A percentile compares a stretch with the other conserved stretches of the same genome.
Evolutionary conservation across 495 filamentous ascomycete genomes (phyloP).

Genomic region (Hypoxylon fuscum): DNA sequence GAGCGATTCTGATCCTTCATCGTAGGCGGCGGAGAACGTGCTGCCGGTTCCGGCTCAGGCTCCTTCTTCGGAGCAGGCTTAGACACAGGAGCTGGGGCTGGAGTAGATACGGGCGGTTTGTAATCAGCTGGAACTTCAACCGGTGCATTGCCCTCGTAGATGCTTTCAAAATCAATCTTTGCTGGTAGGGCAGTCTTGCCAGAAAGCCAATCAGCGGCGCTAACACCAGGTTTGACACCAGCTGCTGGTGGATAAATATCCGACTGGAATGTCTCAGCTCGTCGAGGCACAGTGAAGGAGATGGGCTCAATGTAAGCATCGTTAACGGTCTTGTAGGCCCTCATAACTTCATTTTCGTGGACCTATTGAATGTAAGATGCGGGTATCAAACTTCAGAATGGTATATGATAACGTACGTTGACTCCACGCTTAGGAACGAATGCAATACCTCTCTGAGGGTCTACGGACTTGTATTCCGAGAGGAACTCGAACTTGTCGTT

Average conservation of each 20-base stretch:
- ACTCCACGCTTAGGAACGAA: constrained; percentile 96
- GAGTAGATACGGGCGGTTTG: constrained; percentile 64
- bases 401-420: constrained; percentile 64
- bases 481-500: constrained; percentile 98
- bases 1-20: constrained; percentile 86
- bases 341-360: constrained; percentile 95
- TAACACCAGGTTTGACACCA: constrained; percentile 81
- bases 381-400: background rate
- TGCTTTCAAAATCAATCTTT: constrained; percentile 90
- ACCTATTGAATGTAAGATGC: constrained; percentile 57
- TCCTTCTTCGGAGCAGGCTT: constrained; percentile 65
- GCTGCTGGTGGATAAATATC: constrained; percentile 91
- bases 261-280: constrained; percentile 96
- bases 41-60: constrained; percentile 57
- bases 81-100: constrained; percentile 58
- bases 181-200: constrained; percentile 85
- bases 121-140: constrained; percentile 76
- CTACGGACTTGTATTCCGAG: constrained; percentile 92
- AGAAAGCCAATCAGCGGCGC: constrained; percentile 81
- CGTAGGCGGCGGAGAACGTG: constrained; percentile 67
- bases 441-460: constrained; percentile 93
- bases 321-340: constrained; percentile 95
- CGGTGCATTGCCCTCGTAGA: constrained; percentile 84
- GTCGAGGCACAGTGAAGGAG: constrained; percentile 94
- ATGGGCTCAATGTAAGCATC: constrained; percentile 95